These are phyloP conservation scores for Echeveria elegans DNA, from an alignment of 164 flowering plant genomes.

Conservation along the genomic window DNA sequence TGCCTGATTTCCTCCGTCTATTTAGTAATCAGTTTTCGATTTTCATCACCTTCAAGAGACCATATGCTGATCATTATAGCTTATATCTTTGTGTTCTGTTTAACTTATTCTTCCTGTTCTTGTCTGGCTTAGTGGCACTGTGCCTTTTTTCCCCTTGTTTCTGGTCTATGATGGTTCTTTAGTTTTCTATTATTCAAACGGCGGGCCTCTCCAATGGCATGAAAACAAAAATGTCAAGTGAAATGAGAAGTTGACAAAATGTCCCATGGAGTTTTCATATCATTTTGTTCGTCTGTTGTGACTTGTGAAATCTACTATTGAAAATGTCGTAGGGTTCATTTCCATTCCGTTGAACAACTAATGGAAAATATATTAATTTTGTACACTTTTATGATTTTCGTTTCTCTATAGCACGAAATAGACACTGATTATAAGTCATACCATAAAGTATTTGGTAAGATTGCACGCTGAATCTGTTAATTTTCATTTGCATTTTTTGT, in stretches of 20 bases:
- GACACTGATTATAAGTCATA: not conserved
- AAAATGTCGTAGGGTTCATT: not conserved
- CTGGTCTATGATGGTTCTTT: not conserved
- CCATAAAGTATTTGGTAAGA: too few species aligned
- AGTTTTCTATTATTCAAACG: not conserved
- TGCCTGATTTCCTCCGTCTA: conserved; percentile 14
- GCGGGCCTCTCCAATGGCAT: not conserved
- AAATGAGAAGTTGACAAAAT: not conserved
- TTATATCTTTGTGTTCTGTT: not conserved
- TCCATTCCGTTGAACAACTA: not conserved
- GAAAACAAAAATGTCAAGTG: too few species aligned
- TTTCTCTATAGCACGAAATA: not conserved
- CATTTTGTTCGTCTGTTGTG: not conserved
- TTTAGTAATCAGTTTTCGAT: not conserved
- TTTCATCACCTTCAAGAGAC: not conserved
- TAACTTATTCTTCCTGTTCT: not conserved
- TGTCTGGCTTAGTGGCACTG: not conserved
- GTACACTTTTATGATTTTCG: not conserved
- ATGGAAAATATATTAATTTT: not conserved
- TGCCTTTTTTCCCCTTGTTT: not conserved
- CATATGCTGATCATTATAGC: not conserved
- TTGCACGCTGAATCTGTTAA: too few species aligned
- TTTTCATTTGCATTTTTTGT: not conserved
- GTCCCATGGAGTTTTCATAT: not conserved
- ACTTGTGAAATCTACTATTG: too few species aligned